Percentiles rank a stretch among this genome's conserved stretches.
These are phyloP conservation scores for Fusarium sp. DNA, from an alignment of 2,329 filamentous ascomycete genomes.

Conservation along the genomic window DNA sequence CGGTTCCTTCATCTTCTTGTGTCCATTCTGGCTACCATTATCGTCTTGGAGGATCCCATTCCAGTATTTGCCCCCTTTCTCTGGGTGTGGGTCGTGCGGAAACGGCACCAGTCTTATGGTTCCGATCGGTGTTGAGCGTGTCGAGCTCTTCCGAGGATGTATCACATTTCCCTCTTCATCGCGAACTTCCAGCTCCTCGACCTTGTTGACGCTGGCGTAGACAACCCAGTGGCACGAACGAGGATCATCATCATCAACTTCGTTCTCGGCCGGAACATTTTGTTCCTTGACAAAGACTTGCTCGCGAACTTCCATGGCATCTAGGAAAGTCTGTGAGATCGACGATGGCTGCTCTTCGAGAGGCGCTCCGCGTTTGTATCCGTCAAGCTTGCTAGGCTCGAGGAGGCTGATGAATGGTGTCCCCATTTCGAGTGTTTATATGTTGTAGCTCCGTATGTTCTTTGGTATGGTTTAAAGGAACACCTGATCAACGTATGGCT, in stretches of 20 bases:
- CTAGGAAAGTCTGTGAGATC: conserved; percentile 65
- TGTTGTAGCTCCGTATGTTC: not conserved
- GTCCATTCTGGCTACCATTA: conserved; percentile 14
- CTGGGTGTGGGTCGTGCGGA: conserved; percentile 73
- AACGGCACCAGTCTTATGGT: conserved; percentile 84
- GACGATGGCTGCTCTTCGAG: conserved; percentile 54
- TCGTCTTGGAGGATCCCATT: conserved; percentile 51
- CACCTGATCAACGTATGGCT: not conserved
- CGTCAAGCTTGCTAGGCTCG: conserved; percentile 58
- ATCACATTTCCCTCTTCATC: conserved; percentile 54
- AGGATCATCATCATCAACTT: conserved; percentile 82
- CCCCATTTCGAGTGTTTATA: conserved; percentile 49
- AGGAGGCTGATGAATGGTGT: conserved; percentile 60
- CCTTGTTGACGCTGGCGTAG: conserved; percentile 71
- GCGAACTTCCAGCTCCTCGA: conserved; percentile 52
- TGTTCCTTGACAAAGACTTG: conserved; percentile 70
- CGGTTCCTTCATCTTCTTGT: not conserved
- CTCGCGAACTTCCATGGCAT: conserved; percentile 70
- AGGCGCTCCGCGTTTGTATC: conserved; percentile 53
- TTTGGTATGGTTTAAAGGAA: not conserved
- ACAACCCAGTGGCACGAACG: conserved; percentile 86
- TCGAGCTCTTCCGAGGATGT: conserved; percentile 54
- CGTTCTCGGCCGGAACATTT: conserved; percentile 66
- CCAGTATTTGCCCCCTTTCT: conserved; percentile 58
- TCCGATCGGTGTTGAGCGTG: conserved; percentile 65